Conservation (phyloP, 441 rosid species). For the Arabidopsis hybrid region DNA sequence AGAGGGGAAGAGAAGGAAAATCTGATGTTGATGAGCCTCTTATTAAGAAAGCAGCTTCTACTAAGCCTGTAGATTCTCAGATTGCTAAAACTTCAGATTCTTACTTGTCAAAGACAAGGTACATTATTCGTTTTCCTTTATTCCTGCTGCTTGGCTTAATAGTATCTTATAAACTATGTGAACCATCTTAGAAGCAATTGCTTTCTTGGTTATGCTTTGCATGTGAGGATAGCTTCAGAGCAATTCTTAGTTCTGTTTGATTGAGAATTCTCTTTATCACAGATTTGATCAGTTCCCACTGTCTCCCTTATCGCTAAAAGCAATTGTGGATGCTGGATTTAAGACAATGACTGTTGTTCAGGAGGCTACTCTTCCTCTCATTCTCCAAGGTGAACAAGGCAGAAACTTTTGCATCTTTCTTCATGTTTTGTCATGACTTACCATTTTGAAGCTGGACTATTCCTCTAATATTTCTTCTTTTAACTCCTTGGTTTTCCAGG, state of each 20-base stretch:
- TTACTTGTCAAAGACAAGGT: constrained; percentile 86
- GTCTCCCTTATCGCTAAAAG: constrained; percentile 81
- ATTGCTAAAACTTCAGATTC: constrained; percentile 57
- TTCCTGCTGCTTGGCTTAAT: background rate
- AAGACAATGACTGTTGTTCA: constrained; percentile 94
- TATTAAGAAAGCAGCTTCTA: constrained; percentile 46
- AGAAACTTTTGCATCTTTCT: constrained; percentile 20
- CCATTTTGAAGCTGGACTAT: constrained; percentile 3
- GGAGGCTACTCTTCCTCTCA: constrained; percentile 88
- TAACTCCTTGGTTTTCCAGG: constrained; percentile 51
- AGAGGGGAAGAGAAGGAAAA: constrained; percentile 33
- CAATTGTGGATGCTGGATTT: constrained; percentile 86
- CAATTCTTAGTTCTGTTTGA: constrained; percentile 12
- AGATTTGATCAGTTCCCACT: constrained; percentile 82
- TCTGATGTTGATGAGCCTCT: constrained; percentile 44
- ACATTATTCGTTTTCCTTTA: background rate
- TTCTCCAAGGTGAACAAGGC: constrained; percentile 67
- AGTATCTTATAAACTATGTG: background rate
- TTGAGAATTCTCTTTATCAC: constrained; percentile 19
- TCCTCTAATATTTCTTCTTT: constrained; percentile 11
- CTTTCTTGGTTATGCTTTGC: background rate
- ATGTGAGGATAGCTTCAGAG: background rate
- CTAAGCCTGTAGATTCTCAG: constrained; percentile 39
- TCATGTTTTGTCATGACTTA: constrained; percentile 2
- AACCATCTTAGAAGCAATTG: background rate